phyloP scores from a whole-genome alignment of 2,329 filamentous ascomycete genomes.

The Sclerotinia subarctica region DNA sequence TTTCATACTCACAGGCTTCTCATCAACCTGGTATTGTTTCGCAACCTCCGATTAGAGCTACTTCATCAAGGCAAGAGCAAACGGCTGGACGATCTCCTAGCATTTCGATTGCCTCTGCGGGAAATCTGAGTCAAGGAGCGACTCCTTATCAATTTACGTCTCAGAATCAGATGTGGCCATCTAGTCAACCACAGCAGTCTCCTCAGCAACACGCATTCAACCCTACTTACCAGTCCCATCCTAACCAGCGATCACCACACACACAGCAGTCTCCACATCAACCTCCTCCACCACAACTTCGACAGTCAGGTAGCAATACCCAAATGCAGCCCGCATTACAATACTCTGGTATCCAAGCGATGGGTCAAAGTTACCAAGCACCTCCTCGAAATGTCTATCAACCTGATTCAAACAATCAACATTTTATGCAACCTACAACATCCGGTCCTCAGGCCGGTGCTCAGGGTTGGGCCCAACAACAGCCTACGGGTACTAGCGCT shows the following conservation, averaged over 20 bases:
- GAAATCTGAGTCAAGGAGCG: constrained; percentile 48
- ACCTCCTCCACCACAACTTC: constrained; percentile 54
- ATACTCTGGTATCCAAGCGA: constrained; percentile 60
- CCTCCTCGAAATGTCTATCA: constrained; percentile 55
- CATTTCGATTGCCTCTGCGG: constrained; percentile 53
- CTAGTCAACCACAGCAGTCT: constrained; percentile 60
- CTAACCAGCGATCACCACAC: constrained; percentile 43
- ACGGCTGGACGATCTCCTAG: constrained; percentile 62
- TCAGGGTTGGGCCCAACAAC: constrained; percentile 39
- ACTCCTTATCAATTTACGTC: constrained; percentile 59
- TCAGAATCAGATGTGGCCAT: constrained; percentile 61
- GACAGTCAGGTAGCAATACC: constrained; percentile 52
- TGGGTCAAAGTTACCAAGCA: constrained; percentile 56
- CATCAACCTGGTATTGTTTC: constrained; percentile 69
- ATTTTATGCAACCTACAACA: constrained; percentile 65
- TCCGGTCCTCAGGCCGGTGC: constrained; percentile 35
- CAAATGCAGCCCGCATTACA: constrained; percentile 59
- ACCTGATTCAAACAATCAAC: constrained; percentile 60
- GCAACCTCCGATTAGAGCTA: constrained; percentile 69
- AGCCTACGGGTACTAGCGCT: constrained; percentile 30
- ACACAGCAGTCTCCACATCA: constrained; percentile 60
- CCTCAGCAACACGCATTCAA: constrained; percentile 47
- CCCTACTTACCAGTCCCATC: constrained; percentile 16
- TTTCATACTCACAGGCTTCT: constrained; percentile 67
- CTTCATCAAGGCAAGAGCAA: constrained; percentile 59